Evolutionary conservation across 2,329 filamentous ascomycete genomes (phyloP), one percentile per base, ranked within the genome.

Genomic region (Fusarium sp.): DNA sequence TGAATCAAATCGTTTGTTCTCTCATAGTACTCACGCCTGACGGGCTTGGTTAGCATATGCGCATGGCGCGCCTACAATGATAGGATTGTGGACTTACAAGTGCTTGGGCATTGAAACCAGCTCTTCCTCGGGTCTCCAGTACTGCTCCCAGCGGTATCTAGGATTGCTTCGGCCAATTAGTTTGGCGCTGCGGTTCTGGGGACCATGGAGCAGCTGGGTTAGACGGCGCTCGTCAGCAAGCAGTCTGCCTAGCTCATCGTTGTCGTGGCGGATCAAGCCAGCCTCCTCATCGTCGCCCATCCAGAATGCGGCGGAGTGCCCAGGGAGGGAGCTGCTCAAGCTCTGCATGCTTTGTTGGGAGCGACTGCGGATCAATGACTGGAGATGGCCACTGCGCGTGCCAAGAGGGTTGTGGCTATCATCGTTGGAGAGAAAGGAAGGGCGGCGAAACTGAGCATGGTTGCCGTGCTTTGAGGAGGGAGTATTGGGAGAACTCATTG

Each of bases 131-230:
- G 89, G 88, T 79, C 93, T 97, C 88, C 92, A 97, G 79, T 97
- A 98, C 65, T 86, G 87, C 77, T 94, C 91, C 91, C 94, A 98
- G 68, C 87, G 87, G 81, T 97, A 97, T 65, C 93, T 84, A 20
- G 93, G 92, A 78, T 96, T 98, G 71, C 88, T 93, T 74, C 93
- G 93, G 44, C 95, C 95, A 78, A 98, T 97, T 74, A 98, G 85
- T 58, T 93, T 88, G 87, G 94, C 92, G 76, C 91, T 94, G 67
- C 93, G 87, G 86, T 94, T 91, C 78, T 92, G 89, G 5, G 91
- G 90, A n/a, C 87, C 87, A 74, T 86, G 85, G 56, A 91, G 85
- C 63, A 91, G 82, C 66, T 85, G 83, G 62, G 82, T 88, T 53
- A 90, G 79, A 24, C 88, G 87, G 32, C 86, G 86, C 78, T 90